Evolutionary conservation across 2,329 filamentous ascomycete species (phyloP), one percentile per base, ranked within the genome.

Genomic region (Clonostachys rhizophaga): DNA sequence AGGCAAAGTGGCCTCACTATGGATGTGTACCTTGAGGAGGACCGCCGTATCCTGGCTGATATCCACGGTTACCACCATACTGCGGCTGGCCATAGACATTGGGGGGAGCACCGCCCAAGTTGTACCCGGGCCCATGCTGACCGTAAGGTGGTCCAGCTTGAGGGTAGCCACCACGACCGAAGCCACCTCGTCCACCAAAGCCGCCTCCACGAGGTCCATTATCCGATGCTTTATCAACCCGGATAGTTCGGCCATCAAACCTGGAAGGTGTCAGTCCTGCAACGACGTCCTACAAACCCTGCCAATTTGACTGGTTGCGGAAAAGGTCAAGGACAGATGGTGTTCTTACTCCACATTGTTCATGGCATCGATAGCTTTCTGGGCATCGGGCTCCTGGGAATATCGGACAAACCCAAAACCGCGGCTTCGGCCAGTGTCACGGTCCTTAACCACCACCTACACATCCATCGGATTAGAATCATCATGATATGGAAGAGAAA

Each of bases 401-500:
- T 92, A 99, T 58, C 91, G 88, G 54, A 99, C 92, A 68, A 97
- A 97, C 43, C 94, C 94, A 67, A 97, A 99, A 51, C 94, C 94
- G 68, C 94, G 89, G 78, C 91, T 96, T 68, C 92, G 90, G 60
- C 90, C 89, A 62, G 92, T 96, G 65, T 97, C 92, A 62, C 91
- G 89, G 69, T 99, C 92, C 75, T 96, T 97, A 61, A 97, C 91
- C 57, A 99, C 92, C 53, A 96, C 89, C 92, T 97, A 42, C 17
- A 39, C 17, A 36, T 34, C 34, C 34, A 51, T 42, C 48, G 50
- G 35, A 50, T 56, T 47, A 59, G 52, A 44, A 48, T 42, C 43
- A 17, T n/a, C 30, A 34, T 16, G 17, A 14, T 18, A 10, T 7
- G 20, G 41, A 14, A 16, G 24, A 20, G 20, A 14, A 17, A 17